A percentile compares a stretch with the other conserved stretches of the same genome.
Conservation (phyloP, 495 filamentous ascomycete species). For the Neurospora intermedia region DNA sequence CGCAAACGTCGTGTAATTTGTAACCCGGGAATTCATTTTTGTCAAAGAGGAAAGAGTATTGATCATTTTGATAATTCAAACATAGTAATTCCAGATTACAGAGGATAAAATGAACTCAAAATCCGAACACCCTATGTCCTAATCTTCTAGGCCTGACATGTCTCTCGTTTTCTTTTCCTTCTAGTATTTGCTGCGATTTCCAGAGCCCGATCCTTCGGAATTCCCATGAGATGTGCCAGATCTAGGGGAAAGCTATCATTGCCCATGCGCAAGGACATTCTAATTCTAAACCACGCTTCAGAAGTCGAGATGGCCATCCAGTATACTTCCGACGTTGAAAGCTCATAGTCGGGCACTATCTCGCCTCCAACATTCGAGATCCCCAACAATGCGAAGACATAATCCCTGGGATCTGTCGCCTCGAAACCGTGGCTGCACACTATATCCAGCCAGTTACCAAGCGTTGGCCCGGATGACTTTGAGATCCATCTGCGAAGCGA, state of each 20-base stretch:
- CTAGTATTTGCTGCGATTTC: too few relatives aligned
- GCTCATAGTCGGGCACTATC: neutral
- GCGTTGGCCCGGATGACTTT: neutral
- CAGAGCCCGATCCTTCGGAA: neutral
- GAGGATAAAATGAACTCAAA: too few relatives aligned
- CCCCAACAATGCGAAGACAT: neutral
- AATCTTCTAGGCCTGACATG: too few relatives aligned
- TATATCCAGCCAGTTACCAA: neutral
- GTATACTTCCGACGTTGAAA: neutral
- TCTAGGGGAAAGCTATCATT: too few relatives aligned
- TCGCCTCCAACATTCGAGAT: neutral
- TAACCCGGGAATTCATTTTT: neutral
- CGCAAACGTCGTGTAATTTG: neutral
- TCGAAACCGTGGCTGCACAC: accelerated
- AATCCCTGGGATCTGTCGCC: neutral
- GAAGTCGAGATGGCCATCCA: neutral
- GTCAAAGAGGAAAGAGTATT: neutral
- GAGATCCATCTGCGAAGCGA: too few relatives aligned
- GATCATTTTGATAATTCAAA: neutral
- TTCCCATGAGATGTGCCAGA: neutral
- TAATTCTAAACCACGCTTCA: too few relatives aligned
- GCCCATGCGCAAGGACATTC: too few relatives aligned
- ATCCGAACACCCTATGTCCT: too few relatives aligned
- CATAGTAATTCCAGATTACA: neutral
- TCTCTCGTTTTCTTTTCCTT: too few relatives aligned